Conservation (phyloP, 2,329 filamentous ascomycete species). For the Cordyceps pruinosa region DNA sequence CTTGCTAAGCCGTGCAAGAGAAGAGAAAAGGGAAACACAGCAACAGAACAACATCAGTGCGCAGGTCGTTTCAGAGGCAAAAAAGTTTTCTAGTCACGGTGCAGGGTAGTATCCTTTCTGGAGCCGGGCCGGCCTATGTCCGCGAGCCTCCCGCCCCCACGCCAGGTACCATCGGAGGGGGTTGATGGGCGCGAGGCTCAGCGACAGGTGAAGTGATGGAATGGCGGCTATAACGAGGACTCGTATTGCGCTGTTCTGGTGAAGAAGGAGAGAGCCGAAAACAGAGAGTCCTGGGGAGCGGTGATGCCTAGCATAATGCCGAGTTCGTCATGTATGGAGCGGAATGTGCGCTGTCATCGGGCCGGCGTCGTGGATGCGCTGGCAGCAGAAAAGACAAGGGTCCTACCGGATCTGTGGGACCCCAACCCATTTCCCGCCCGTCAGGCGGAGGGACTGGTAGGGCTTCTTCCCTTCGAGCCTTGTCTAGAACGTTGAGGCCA, state of each 20-base stretch:
- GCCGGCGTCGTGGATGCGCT: neutral
- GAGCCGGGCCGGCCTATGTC: neutral
- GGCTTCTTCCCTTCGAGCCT: too few relatives aligned
- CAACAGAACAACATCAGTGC: neutral
- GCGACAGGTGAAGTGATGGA: too few relatives aligned
- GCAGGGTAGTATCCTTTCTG: neutral
- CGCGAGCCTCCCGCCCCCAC: slow-evolving; percentile 5
- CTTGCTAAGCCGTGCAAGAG: too few relatives aligned
- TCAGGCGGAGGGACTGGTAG: too few relatives aligned
- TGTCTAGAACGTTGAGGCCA: too few relatives aligned
- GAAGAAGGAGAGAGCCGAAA: too few relatives aligned
- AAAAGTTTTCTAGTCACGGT: neutral
- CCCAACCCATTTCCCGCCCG: too few relatives aligned
- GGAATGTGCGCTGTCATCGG: neutral
- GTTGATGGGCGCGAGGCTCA: too few relatives aligned
- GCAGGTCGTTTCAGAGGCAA: neutral
- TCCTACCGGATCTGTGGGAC: neutral
- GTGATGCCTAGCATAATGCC: too few relatives aligned
- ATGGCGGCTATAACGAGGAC: neutral
- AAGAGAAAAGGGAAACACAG: neutral
- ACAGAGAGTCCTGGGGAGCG: too few relatives aligned
- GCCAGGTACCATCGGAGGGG: neutral
- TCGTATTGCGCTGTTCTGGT: too few relatives aligned
- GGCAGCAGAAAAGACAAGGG: neutral
- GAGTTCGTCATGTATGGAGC: too few relatives aligned